These are phyloP conservation scores for Vitis rupestris DNA, from an alignment of 164 flowering plant species.

Conservation along the genomic window DNA sequence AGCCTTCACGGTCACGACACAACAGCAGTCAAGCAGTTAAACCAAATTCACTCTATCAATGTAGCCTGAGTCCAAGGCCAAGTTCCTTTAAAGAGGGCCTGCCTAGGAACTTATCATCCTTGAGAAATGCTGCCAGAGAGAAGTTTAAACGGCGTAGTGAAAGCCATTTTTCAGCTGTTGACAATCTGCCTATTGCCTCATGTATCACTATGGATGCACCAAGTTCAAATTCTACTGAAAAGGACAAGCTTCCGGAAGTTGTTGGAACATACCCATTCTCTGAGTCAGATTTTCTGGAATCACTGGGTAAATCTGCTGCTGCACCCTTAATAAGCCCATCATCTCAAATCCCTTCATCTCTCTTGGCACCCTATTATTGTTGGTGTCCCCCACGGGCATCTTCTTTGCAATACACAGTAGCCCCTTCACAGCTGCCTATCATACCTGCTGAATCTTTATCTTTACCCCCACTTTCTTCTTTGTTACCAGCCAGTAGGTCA, in stretches of 20 bases:
- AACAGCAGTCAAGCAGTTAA: slow-evolving; percentile 32
- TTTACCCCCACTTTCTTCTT: slow-evolving; percentile 59
- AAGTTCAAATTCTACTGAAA: slow-evolving; percentile 24
- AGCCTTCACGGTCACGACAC: slow-evolving; percentile 35
- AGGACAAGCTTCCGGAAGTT: slow-evolving; percentile 29
- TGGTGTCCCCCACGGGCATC: slow-evolving; percentile 78
- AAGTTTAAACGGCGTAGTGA: slow-evolving; percentile 53
- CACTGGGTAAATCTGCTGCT: slow-evolving; percentile 30
- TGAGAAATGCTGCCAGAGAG: slow-evolving; percentile 50
- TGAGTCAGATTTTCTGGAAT: slow-evolving; percentile 35
- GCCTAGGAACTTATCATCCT: slow-evolving; percentile 37
- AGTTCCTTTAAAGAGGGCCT: slow-evolving; percentile 62
- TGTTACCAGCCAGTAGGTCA: slow-evolving; percentile 40
- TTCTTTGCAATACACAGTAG: slow-evolving; percentile 33
- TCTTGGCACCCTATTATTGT: slow-evolving; percentile 75
- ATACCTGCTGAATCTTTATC: slow-evolving; percentile 33
- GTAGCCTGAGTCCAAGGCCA: slow-evolving; percentile 68
- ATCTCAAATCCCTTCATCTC: slow-evolving; percentile 31
- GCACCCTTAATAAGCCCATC: slow-evolving; percentile 20
- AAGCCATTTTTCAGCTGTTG: slow-evolving; percentile 25
- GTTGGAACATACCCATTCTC: slow-evolving; percentile 6
- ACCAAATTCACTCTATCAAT: slow-evolving; percentile 44
- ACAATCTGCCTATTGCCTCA: slow-evolving; percentile 24
- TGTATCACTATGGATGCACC: slow-evolving; percentile 17
- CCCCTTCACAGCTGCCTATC: slow-evolving; percentile 32